Percentiles rank a stretch among this genome's conserved stretches.
phyloP scores from a whole-genome alignment of 352 stramenopile genomes.

The Phytopythium delawarense region DNA sequence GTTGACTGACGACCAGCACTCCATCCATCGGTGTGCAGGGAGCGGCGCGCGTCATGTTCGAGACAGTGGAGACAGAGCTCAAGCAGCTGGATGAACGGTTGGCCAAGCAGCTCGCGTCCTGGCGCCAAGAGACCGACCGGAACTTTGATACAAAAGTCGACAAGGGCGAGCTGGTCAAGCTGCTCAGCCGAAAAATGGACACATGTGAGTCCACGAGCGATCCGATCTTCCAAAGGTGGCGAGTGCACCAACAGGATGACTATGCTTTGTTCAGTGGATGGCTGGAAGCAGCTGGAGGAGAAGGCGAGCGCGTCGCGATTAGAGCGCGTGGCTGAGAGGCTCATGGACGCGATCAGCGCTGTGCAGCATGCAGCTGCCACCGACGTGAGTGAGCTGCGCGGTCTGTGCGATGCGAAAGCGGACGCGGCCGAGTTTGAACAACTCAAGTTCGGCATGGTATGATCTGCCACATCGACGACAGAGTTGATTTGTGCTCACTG shows the following conservation, averaged over 20 bases:
- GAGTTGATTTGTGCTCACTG: not conserved
- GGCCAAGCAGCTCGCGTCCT: constrained; percentile 13
- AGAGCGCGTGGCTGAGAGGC: constrained; percentile 21
- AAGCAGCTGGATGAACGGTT: constrained; percentile 16
- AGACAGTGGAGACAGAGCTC: constrained; percentile 9
- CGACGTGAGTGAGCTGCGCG: constrained; percentile 20
- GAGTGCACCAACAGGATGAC: not conserved
- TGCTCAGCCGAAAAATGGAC: constrained; percentile 40
- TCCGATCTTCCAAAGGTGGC: not conserved
- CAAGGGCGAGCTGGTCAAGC: constrained; percentile 26
- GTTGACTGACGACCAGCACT: no score
- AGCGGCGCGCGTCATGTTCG: constrained; percentile 8
- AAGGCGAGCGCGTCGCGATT: constrained; percentile 27
- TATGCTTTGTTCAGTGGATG: constrained; percentile 19
- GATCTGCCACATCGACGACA: not conserved
- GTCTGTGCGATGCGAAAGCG: constrained; percentile 14
- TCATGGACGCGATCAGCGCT: constrained; percentile 24
- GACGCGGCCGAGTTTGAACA: constrained; percentile 25
- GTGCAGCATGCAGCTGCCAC: constrained; percentile 20
- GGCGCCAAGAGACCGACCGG: constrained; percentile 19
- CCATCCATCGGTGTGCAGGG: constrained; percentile 4
- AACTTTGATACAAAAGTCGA: constrained; percentile 18
- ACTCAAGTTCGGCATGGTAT: constrained; percentile 41
- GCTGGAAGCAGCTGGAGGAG: constrained; percentile 32
- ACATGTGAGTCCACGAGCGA: constrained; percentile 16